These are phyloP conservation scores for Kwoniella botswanensis DNA, from an alignment of 768 basidiomycete species.

Conservation along the genomic window DNA sequence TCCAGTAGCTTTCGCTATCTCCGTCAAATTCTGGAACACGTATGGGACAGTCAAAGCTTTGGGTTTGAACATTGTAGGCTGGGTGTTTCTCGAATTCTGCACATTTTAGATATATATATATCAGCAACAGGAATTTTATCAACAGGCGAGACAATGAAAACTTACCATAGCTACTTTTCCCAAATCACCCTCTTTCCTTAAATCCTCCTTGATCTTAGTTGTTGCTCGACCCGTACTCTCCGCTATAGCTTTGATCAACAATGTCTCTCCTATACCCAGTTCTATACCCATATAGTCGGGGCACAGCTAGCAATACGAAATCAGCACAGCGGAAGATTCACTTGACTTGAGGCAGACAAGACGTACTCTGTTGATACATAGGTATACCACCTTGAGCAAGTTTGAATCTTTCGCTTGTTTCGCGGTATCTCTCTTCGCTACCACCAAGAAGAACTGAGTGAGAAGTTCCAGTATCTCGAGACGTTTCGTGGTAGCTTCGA, in stretches of 20 bases:
- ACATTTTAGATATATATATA: not conserved
- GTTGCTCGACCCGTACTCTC: constrained; percentile 91
- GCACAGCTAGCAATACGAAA: constrained; percentile 68
- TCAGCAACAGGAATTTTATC: not conserved
- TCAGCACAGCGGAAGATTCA: constrained; percentile 7
- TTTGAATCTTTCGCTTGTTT: constrained; percentile 68
- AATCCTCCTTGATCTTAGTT: constrained; percentile 81
- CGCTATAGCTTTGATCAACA: constrained; percentile 92
- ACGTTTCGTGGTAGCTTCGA: constrained; percentile 93
- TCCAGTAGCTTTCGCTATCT: constrained; percentile 84
- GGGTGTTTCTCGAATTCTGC: constrained; percentile 86
- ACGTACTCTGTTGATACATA: constrained; percentile 92
- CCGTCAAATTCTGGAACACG: constrained; percentile 86
- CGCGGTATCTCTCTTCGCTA: constrained; percentile 81
- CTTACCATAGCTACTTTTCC: constrained; percentile 94
- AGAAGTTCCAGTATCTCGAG: constrained; percentile 88
- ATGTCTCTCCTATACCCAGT: constrained; percentile 92
- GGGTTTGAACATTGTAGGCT: constrained; percentile 92
- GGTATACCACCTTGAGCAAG: constrained; percentile 85
- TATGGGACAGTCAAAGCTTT: constrained; percentile 85
- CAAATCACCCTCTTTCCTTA: constrained; percentile 93
- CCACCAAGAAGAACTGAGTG: constrained; percentile 84
- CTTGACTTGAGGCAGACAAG: constrained; percentile 13
- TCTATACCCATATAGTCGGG: constrained; percentile 96
- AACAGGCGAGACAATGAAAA: not conserved